A percentile compares a stretch with the other conserved stretches of the same genome.
Conservation (phyloP, 2,329 filamentous ascomycete genomes). For the Cercospora citrullina region DNA sequence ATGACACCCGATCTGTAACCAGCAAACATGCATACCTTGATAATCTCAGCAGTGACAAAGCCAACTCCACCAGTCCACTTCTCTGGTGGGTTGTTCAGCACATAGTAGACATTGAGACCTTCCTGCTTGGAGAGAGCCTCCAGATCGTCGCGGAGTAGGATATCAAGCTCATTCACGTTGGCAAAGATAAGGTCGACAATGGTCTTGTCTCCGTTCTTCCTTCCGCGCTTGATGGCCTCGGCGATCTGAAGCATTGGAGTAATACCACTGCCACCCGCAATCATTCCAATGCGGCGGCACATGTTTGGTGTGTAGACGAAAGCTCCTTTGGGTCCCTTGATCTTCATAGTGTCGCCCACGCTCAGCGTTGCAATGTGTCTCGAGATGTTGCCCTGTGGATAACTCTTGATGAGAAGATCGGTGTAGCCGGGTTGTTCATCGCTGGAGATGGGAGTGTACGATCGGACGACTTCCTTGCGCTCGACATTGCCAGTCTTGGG, state of each 20-base stretch:
- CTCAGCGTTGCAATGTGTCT: conserved; percentile 82
- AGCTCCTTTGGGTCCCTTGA: conserved; percentile 92
- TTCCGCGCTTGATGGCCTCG: conserved; percentile 67
- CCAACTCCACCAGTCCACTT: conserved; percentile 90
- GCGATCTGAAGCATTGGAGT: conserved; percentile 98
- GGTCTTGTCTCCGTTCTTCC: conserved; percentile 65
- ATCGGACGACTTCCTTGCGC: conserved; percentile 81
- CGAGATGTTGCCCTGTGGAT: conserved; percentile 96
- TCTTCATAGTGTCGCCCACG: conserved; percentile 83
- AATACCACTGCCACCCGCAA: conserved; percentile 95
- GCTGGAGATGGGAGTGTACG: conserved; percentile 88
- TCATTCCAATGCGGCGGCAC: conserved; percentile 95
- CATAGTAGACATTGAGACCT: conserved; percentile 86
- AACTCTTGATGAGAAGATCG: conserved; percentile 96
- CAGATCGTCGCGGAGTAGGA: conserved; percentile 88
- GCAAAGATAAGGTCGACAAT: conserved; percentile 94
- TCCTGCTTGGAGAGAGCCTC: conserved; percentile 77
- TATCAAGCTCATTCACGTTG: conserved; percentile 91
- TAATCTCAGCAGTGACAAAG: conserved; percentile 94
- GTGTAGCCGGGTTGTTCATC: conserved; percentile 89
- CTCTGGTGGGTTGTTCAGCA: conserved; percentile 92
- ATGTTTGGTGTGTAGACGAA: conserved; percentile 98
- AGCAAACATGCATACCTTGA: conserved; percentile 58
- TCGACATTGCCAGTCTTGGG: conserved; percentile 65
- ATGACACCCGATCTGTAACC: conserved; percentile 26